A percentile compares a stretch with the other conserved stretches of the same genome.
Evolutionary conservation across 2,329 filamentous ascomycete species (phyloP).

Genomic region (Penicillium sp.): DNA sequence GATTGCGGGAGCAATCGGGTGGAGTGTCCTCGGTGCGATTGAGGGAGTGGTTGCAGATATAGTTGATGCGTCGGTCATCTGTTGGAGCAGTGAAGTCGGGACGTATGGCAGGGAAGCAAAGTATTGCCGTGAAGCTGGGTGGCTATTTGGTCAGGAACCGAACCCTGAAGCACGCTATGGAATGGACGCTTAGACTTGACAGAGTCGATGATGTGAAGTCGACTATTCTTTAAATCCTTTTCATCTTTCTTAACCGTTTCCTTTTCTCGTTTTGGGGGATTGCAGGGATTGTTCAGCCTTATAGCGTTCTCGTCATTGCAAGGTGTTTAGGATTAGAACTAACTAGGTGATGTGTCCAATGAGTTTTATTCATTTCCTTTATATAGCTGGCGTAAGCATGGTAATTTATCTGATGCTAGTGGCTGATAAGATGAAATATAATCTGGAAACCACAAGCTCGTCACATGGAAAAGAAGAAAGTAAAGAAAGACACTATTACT

Average conservation of each 20-base stretch:
- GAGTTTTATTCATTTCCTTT: background rate
- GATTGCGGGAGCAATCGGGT: slow-evolving; percentile 92
- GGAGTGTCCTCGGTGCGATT: slow-evolving; percentile 88
- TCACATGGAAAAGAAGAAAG: background rate
- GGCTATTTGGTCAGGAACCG: slow-evolving; percentile 74
- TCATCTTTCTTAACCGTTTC: background rate
- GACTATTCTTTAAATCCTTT: background rate
- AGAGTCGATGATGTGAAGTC: background rate
- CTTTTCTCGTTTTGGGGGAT: background rate
- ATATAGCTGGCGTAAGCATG: background rate
- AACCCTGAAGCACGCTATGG: slow-evolving; percentile 6
- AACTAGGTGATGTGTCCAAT: background rate
- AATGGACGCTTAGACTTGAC: slow-evolving; percentile 12
- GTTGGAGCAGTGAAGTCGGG: slow-evolving; percentile 87
- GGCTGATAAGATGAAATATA: background rate
- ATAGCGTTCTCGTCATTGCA: background rate
- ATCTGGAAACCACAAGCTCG: background rate
- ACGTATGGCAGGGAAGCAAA: slow-evolving; percentile 66
- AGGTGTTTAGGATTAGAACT: background rate
- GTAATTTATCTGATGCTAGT: background rate
- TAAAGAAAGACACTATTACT: slow-evolving; percentile 6
- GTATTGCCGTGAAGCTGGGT: slow-evolving; percentile 90
- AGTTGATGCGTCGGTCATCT: slow-evolving; percentile 85
- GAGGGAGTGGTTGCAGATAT: slow-evolving; percentile 87
- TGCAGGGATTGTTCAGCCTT: background rate